phyloP scores from a whole-genome alignment of 371 early-diverging fungal species.

The Gilbertella persicaria region DNA sequence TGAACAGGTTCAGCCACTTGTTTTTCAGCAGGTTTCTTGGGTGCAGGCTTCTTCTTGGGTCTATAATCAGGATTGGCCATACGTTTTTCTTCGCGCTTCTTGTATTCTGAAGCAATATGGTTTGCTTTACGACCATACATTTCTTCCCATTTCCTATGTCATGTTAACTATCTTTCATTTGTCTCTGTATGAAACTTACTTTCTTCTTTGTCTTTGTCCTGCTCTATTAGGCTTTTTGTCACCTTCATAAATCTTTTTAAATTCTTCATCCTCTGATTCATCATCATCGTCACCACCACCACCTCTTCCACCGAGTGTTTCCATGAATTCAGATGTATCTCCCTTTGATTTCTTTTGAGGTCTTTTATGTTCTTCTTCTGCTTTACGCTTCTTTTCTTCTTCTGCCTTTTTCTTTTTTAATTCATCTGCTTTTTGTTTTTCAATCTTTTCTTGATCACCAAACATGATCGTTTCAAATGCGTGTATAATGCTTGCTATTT shows the following conservation, averaged over 20 bases:
- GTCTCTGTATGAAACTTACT: constrained; percentile 21
- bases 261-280: constrained; percentile 25
- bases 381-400: constrained; percentile 6
- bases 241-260: constrained; percentile 44
- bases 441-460: constrained; percentile 25
- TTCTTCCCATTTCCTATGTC: constrained; percentile 39
- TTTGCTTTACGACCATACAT: constrained; percentile 46
- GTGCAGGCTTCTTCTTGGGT: constrained; percentile 24
- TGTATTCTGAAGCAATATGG: constrained; percentile 29
- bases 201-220: constrained; percentile 47
- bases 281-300: constrained; percentile 10
- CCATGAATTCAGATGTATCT: constrained; percentile 37
- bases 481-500: constrained; percentile 15
- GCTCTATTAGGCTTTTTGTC: constrained; percentile 41
- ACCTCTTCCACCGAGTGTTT: constrained; percentile 21
- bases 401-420: constrained; percentile 8
- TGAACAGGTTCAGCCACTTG: constrained; percentile 37
- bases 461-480: constrained; percentile 24
- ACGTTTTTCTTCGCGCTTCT: constrained; percentile 34
- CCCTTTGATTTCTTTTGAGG: not conserved
- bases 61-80: constrained; percentile 24
- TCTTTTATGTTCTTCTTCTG: not conserved
- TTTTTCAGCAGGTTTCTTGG: too few relatives aligned
- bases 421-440: constrained; percentile 19
- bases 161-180: not conserved